Evolutionary conservation across 192 early-diverging fungal species (phyloP).

Genomic region (Linnemannia schmuckeri): DNA sequence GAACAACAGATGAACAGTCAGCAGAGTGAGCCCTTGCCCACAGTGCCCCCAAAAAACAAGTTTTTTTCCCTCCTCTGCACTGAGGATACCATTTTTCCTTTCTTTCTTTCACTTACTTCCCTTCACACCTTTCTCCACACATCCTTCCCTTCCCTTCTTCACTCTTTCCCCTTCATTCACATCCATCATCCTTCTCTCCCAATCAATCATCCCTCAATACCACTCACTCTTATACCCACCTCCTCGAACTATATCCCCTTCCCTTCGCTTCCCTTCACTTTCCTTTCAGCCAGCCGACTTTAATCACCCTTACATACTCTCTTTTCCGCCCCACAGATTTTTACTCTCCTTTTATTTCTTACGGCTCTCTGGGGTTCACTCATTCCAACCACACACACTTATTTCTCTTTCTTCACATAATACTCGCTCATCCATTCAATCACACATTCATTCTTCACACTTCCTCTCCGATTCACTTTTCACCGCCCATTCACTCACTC

Average conservation of each 20-base stretch:
- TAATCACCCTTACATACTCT: not conserved
- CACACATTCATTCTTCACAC: not conserved
- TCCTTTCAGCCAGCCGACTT: not conserved
- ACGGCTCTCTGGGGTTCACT: slow-evolving; percentile 1
- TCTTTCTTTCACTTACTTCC: not conserved
- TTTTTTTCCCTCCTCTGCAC: not conserved
- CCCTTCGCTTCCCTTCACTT: not conserved
- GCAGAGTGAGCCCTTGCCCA: not conserved
- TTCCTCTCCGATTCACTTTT: not conserved
- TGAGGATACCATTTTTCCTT: no score
- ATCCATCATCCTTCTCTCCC: not conserved
- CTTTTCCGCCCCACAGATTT: not conserved
- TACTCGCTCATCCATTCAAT: not conserved
- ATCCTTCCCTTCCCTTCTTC: slow-evolving; percentile 15
- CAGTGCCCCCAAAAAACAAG: slow-evolving; percentile 1
- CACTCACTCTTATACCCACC: not conserved
- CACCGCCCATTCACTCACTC: not conserved
- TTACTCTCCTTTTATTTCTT: not conserved
- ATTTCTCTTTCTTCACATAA: not conserved
- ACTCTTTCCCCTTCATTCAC: not conserved
- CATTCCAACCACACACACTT: not conserved
- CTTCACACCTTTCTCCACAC: slow-evolving; percentile 1
- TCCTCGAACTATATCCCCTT: not conserved
- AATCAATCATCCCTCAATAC: not conserved
- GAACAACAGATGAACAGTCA: not conserved